A percentile compares a stretch with the other conserved stretches of the same genome.
Conservation (phyloP, 805 yeast genomes). For the Kodamaea jinghongensis region DNA sequence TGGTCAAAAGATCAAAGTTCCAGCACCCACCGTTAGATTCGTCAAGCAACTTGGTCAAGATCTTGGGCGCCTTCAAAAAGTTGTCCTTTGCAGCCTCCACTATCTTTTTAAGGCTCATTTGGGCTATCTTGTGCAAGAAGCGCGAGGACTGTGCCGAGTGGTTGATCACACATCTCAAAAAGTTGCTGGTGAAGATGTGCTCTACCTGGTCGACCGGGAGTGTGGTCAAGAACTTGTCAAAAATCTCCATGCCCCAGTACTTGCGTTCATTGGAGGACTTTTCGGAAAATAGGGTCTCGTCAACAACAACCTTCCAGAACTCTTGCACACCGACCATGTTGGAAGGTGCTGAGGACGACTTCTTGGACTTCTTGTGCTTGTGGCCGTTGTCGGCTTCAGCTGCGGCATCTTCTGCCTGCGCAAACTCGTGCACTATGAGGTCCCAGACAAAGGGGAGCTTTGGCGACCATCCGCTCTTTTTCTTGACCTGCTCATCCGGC, state of each 20-base stretch:
- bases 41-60: constrained; percentile 25
- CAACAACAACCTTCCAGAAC: constrained; percentile 79
- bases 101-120: constrained; percentile 45
- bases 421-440: constrained; percentile 47
- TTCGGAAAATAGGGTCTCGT: constrained; percentile 73
- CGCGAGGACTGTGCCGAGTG: constrained; percentile 70
- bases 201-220: constrained; percentile 19
- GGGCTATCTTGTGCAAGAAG: constrained; percentile 64
- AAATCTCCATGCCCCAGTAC: constrained; percentile 78
- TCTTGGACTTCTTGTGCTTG: constrained; percentile 40
- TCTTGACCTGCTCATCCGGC: constrained; percentile 40
- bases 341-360: not conserved
- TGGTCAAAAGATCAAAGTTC: constrained; percentile 75
- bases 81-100: constrained; percentile 35
- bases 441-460: constrained; percentile 77
- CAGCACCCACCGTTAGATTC: constrained; percentile 49
- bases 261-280: constrained; percentile 84
- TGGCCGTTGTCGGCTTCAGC: constrained; percentile 27
- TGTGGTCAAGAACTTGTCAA: constrained; percentile 44
- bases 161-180: constrained; percentile 70
- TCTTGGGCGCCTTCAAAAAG: constrained; percentile 37
- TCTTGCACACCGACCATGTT: constrained; percentile 38
- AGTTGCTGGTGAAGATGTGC: constrained; percentile 55
- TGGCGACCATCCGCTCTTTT: constrained; percentile 72
- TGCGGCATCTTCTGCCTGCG: constrained; percentile 16